Base-by-base conservation (phyloP, 305 asterid species). In the Fraxinus nigra region DNA sequence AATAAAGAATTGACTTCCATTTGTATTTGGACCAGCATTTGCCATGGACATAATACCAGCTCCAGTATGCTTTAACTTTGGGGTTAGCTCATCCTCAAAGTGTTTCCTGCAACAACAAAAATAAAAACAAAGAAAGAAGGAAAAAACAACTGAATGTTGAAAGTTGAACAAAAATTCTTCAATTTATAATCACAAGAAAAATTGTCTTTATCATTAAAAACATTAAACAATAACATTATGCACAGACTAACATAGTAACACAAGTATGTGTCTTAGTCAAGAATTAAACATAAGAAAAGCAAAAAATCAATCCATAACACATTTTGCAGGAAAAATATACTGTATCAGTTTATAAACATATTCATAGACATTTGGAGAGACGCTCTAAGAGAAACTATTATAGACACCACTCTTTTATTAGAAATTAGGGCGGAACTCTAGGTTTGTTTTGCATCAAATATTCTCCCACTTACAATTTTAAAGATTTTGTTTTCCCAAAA, bases 11-110 rank as follows among this genome's bases (percentile, higher is more conserved):
- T 97, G 99, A 89, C 99, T 94, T 37, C 98, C 98, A 80, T 97
- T 97, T 33, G 99, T 93, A 86, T 97, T 92, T 10, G 99, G 97
- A 81, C 99, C 99, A 79, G 98, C 98, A 92, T 94, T 94, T 33
- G 98, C 98, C 99, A 93, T 94, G 85, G 97, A 97, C 87, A 97
- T 59, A 85, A 97, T 91, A 70, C 99, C 99, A 80, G 97, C 99
- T 80, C 99, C 99, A 1, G 99, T 94, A 85, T 97, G 98, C 91
- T 97, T 97, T 85, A 97, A 85, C 86, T 94, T 92, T 79, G 92
- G 88, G 69, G 78, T 88, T 74, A 93, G 89, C 92, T 96, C 99
- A 75, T 94, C 98, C 3, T 93, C 98, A 86, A 94, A 96, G 87
- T 94, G 97, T 78, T 92, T 85, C 63, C 99, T 94, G 91, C 89